A percentile compares a stretch with the other conserved stretches of the same genome.
Conservation (phyloP, 2,329 filamentous ascomycete species). For the Aspergillus texensis region DNA sequence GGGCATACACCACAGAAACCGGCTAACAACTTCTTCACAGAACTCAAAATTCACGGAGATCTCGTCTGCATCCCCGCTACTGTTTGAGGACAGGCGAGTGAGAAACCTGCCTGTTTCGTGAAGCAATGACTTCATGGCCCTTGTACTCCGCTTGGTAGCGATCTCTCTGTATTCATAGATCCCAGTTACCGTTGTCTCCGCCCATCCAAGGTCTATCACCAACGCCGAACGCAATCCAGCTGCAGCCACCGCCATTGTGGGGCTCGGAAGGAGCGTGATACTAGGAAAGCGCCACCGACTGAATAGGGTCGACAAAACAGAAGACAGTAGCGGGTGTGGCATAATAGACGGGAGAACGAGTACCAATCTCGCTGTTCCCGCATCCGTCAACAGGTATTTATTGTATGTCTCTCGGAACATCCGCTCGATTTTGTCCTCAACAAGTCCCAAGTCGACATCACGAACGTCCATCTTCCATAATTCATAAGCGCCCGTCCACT, state of each 20-base stretch:
- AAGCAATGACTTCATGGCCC: constrained; percentile 73
- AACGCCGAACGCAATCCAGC: constrained; percentile 85
- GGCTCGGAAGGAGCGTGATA: constrained; percentile 77
- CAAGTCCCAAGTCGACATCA: constrained; percentile 72
- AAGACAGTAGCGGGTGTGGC: constrained; percentile 76
- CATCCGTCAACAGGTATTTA: constrained; percentile 64
- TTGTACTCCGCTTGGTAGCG: constrained; percentile 66
- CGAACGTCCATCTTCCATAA: constrained; percentile 79
- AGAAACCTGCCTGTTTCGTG: constrained; percentile 63
- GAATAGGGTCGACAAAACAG: constrained; percentile 77
- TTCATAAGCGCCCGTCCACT: constrained; percentile 59
- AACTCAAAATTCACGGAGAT: constrained; percentile 69
- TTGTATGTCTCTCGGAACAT: constrained; percentile 79
- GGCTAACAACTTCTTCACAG: constrained; percentile 75
- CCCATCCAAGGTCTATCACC: constrained; percentile 89
- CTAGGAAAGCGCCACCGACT: constrained; percentile 76
- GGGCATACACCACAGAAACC: constrained; percentile 74
- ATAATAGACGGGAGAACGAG: constrained; percentile 77
- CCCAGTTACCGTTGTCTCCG: constrained; percentile 81
- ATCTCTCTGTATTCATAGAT: constrained; percentile 92
- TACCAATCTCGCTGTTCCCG: constrained; percentile 72
- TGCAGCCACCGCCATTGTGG: constrained; percentile 73
- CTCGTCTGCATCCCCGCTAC: constrained; percentile 35
- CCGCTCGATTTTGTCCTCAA: constrained; percentile 85
- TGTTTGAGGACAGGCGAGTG: constrained; percentile 24